Evolutionary conservation across 2,329 filamentous ascomycete genomes (phyloP).

Genomic region (Shiraia bambusicola): DNA sequence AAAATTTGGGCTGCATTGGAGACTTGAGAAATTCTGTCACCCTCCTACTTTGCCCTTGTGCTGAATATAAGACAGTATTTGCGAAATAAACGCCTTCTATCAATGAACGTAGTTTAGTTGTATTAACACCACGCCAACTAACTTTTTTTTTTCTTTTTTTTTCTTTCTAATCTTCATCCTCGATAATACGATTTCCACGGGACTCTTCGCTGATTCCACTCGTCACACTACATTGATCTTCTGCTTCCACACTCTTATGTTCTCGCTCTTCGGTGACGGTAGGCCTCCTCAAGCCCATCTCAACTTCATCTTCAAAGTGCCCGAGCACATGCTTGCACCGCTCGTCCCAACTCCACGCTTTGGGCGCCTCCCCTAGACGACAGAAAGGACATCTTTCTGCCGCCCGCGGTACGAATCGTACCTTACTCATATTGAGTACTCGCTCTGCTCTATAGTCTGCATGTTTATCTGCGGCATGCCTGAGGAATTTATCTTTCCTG

Average conservation of each 20-base stretch:
- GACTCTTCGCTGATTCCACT: background rate
- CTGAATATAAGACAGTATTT: no score
- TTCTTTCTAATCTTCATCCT: no score
- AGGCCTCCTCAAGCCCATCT: conserved; percentile 3
- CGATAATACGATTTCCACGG: no score
- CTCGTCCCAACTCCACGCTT: conserved; percentile 20
- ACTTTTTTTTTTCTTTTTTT: no score
- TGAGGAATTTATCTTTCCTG: conserved; percentile 28
- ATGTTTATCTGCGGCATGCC: conserved; percentile 21
- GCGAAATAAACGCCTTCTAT: no score
- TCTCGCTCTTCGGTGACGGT: conserved; percentile 1
- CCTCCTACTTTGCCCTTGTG: no score
- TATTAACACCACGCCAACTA: no score
- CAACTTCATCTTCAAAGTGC: conserved; percentile 22
- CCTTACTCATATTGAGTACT: conserved; percentile 17
- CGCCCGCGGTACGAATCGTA: conserved; percentile 15
- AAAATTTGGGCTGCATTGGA: no score
- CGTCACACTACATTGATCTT: background rate
- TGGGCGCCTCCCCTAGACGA: background rate
- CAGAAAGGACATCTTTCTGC: conserved; percentile 18
- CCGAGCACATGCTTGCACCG: conserved; percentile 22
- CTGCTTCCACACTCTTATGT: background rate
- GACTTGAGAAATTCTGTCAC: no score
- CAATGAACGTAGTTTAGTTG: no score
- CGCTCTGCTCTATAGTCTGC: conserved; percentile 9